Conservation (phyloP, 2,329 filamentous ascomycete genomes). For the Calycina herbarum region DNA sequence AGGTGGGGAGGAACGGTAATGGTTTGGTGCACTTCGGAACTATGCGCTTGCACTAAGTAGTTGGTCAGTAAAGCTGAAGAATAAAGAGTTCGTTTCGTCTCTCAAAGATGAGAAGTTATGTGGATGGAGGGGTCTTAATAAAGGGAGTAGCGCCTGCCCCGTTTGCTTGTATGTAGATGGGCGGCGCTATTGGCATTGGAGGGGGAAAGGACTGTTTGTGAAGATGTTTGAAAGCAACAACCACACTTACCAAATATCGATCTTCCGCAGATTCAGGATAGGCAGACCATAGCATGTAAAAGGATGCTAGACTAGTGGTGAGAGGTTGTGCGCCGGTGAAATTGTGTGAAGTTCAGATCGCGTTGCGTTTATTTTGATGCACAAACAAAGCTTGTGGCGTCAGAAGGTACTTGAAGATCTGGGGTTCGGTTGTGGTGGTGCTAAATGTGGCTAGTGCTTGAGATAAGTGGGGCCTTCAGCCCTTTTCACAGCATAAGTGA, state of each 20-base stretch:
- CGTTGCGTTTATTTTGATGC: background rate
- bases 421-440: background rate
- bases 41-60: background rate
- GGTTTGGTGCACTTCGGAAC: background rate
- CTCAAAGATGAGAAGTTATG: background rate
- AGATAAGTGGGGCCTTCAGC: too few species aligned
- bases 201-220: background rate
- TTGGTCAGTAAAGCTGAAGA: background rate
- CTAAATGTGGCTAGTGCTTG: conserved; percentile 5
- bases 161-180: background rate
- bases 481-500: too few species aligned
- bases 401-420: background rate
- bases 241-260: background rate
- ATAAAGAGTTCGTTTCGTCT: background rate
- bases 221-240: background rate
- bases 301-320: background rate
- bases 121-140: background rate
- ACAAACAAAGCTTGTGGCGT: conserved; percentile 3
- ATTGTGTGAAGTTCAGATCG: background rate
- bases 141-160: background rate
- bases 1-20: background rate
- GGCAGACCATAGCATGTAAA: background rate
- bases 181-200: background rate
- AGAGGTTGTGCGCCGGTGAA: background rate
- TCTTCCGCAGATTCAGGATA: background rate